Evolutionary conservation across 2,329 filamentous ascomycete species (phyloP).

Genomic region (Fusarium pseudoanthophilum): DNA sequence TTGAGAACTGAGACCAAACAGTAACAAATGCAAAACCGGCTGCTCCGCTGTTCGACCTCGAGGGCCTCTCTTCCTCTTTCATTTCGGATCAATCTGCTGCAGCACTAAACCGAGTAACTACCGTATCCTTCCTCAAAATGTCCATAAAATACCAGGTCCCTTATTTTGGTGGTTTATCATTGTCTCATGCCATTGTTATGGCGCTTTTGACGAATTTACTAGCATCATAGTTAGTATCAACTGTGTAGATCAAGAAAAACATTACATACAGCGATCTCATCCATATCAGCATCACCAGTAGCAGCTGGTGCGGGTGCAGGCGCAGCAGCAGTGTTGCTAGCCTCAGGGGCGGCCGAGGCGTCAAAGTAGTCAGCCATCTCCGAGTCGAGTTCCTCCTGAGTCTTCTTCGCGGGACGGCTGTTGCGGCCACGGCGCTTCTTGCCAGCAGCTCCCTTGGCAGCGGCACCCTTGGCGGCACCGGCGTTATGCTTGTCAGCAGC

Average conservation of each 20-base stretch:
- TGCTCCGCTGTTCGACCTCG: constrained; percentile 33
- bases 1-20: constrained; percentile 34
- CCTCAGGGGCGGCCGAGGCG: constrained; percentile 55
- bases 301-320: constrained; percentile 58
- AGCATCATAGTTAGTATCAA: constrained; percentile 17
- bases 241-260: not conserved
- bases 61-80: constrained; percentile 20
- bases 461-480: constrained; percentile 56
- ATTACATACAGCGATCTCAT: constrained; percentile 65
- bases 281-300: constrained; percentile 71
- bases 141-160: constrained; percentile 24
- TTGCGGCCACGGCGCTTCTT: constrained; percentile 66
- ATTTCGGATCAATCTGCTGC: constrained; percentile 37
- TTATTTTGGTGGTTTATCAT: constrained; percentile 40
- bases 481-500: constrained; percentile 75
- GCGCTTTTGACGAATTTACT: constrained; percentile 24
- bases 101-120: constrained; percentile 32
- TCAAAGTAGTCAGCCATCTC: constrained; percentile 98
- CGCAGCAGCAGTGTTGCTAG: constrained; percentile 58
- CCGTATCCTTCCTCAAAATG: constrained; percentile 21
- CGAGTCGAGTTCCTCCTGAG: constrained; percentile 91
- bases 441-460: constrained; percentile 57
- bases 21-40: constrained; percentile 43
- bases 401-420: constrained; percentile 82
- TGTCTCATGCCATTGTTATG: not conserved